Evolutionary conservation across 306 rosid genomes (phyloP).

Genomic region (Gynostemma pentaphyllum): DNA sequence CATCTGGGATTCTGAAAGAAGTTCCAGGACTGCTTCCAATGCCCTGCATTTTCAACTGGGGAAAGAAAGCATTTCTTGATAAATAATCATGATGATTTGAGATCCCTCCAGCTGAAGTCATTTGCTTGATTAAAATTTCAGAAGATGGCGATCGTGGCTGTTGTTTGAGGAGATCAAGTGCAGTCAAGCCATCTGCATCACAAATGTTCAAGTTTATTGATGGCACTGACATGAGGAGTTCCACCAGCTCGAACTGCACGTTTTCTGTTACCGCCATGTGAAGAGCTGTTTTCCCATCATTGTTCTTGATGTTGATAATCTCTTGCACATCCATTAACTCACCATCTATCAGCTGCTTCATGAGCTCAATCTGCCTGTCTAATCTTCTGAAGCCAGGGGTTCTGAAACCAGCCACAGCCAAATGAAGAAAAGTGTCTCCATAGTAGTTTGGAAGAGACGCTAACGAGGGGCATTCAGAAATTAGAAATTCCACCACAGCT

Average conservation of each 20-base stretch:
- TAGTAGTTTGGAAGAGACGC: conserved; percentile 36
- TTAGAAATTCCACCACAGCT: conserved; percentile 47
- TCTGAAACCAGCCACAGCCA: conserved; percentile 79
- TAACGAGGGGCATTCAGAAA: conserved; percentile 37
- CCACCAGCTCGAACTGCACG: conserved; percentile 49
- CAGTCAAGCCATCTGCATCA: conserved; percentile 64
- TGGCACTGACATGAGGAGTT: conserved; percentile 48
- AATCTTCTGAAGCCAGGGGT: conserved; percentile 72
- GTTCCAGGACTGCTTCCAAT: conserved; percentile 75
- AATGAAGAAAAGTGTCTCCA: conserved; percentile 83
- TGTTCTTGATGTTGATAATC: conserved; percentile 55
- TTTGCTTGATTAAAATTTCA: conserved; percentile 55
- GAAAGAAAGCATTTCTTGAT: conserved; percentile 37
- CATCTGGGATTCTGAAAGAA: conserved; percentile 79
- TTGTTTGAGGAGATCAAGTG: conserved; percentile 65
- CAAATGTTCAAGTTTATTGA: conserved; percentile 49
- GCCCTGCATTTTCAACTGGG: conserved; percentile 54
- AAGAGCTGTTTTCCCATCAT: conserved; percentile 75
- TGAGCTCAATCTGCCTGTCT: conserved; percentile 61
- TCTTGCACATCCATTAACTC: conserved; percentile 25
- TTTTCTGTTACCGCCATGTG: conserved; percentile 58
- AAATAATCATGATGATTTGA: conserved; percentile 26
- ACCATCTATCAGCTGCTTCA: conserved; percentile 36
- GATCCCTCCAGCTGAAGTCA: conserved; percentile 64
- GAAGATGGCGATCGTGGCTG: conserved; percentile 49